phyloP scores from a whole-genome alignment of 345 rosid species.

The Syzygium aqueum region DNA sequence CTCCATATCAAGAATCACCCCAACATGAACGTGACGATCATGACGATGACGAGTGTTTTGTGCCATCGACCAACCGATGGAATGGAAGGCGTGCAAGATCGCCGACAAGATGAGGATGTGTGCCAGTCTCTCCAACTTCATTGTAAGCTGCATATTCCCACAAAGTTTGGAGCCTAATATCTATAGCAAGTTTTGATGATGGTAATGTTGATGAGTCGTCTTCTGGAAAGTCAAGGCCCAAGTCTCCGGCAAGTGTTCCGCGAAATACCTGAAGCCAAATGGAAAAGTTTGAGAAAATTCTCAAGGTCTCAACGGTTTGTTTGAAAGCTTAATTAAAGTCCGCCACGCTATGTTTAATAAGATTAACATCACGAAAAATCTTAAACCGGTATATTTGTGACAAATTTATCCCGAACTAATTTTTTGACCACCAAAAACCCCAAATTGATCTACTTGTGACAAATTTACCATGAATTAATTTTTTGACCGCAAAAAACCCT shows the following conservation, averaged over 20 bases:
- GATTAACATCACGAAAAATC: no score
- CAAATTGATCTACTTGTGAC: no score
- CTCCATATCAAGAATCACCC: neutral
- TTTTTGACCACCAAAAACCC: no score
- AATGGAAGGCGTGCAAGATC: neutral
- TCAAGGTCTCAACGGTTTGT: neutral
- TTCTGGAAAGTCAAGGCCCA: neutral
- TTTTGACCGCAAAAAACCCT: no score
- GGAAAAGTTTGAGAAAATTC: neutral
- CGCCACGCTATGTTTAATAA: neutral
- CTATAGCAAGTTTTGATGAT: neutral
- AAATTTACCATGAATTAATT: no score
- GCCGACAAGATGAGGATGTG: neutral
- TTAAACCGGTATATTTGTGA: no score
- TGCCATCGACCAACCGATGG: neutral
- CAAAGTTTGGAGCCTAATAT: neutral
- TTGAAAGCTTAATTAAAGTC: neutral
- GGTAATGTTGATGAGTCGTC: neutral
- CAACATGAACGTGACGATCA: neutral
- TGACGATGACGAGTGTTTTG: neutral
- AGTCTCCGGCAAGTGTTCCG: neutral
- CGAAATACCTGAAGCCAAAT: neutral
- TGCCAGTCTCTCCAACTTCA: neutral
- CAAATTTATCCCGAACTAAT: no score
- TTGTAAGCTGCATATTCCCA: neutral